Evolutionary conservation across 306 rosid genomes (phyloP).

Genomic region (Gillenia trifoliata): DNA sequence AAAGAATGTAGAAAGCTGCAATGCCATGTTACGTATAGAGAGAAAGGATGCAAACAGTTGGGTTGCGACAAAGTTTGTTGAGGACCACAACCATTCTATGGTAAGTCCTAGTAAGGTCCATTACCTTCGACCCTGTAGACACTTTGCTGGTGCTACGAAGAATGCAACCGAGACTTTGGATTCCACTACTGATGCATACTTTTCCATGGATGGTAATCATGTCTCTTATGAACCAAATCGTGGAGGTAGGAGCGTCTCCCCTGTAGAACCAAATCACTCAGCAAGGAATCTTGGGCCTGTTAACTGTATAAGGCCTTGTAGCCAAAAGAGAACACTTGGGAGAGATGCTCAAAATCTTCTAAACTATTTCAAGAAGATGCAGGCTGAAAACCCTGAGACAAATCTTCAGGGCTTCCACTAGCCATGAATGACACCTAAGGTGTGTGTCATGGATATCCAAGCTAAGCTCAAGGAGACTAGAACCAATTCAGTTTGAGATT

Average conservation of each 20-base stretch:
- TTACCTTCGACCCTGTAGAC: conserved; percentile 52
- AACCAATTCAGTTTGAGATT: no score
- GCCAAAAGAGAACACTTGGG: conserved; percentile 60
- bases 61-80: conserved; percentile 62
- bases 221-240: conserved; percentile 30
- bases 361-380: conserved; percentile 73
- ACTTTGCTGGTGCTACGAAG: conserved; percentile 58
- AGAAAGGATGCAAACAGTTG: conserved; percentile 51
- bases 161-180: conserved; percentile 38
- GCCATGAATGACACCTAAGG: no score
- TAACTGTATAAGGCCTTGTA: conserved; percentile 35
- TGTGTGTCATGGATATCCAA: no score
- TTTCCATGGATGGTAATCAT: conserved; percentile 45
- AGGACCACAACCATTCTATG: conserved; percentile 73
- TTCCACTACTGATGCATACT: conserved; percentile 32
- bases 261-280: conserved; percentile 40
- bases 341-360: conserved; percentile 77
- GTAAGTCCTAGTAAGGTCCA: conserved; percentile 48
- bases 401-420: no score
- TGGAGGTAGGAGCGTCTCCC: conserved; percentile 46
- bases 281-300: conserved; percentile 34
- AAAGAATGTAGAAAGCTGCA: conserved; percentile 66
- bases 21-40: conserved; percentile 72
- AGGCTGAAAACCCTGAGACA: conserved; percentile 74
- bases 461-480: no score